Base-by-base conservation (phyloP, 2,329 filamentous ascomycete species). In the Scleromitrula shiraiana region DNA sequence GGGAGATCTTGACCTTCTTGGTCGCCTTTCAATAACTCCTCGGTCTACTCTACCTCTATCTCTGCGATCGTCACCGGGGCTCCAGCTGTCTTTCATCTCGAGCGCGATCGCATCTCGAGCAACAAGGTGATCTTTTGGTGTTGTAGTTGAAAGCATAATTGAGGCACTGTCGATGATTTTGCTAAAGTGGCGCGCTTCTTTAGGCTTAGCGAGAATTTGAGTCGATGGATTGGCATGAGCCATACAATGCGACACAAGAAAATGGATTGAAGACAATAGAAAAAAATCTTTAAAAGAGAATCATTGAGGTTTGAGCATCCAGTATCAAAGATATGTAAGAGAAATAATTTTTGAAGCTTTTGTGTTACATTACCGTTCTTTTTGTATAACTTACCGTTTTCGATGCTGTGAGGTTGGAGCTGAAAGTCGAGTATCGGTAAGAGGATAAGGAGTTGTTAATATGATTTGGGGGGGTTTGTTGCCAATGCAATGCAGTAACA, bases 81-180 rank as follows among this genome's bases (percentile, higher is more conserved):
- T 66, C 64, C 64, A 66, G 58, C 63, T 67, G 62, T 66, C 63
- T 66, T 64, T 67, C 65, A 68, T 68, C 60, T 63, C 65, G 63
- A 64, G 47, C 41, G 41, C 41, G 41, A 46, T 46, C 33, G 41
- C 65, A 67, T 68, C 56, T 62, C 64, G 64, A 52, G 52, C 53
- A 50, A 14, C 17, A 29, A 33, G 37, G 37, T 41, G 22, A 41
- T 47, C 45, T 41, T 47, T 47, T 36, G 30, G 37, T 47, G 32
- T 27, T 47, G 37, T 30, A 47, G 45, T 41, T 20, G 29, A 23
- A 32, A 24, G 22, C 45, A 47, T 47, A 47, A 47, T 47, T 47
- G 37, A 47, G 22, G 37, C 14, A 41, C 32, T 47, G 37, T 47
- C 45, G 45, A 47, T 47, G 45, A 47, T 41, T 47, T 47, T 47